These are phyloP conservation scores for Gypsophila paniculata DNA, from an alignment of 179 eudicot species.

Conservation along the genomic window DNA sequence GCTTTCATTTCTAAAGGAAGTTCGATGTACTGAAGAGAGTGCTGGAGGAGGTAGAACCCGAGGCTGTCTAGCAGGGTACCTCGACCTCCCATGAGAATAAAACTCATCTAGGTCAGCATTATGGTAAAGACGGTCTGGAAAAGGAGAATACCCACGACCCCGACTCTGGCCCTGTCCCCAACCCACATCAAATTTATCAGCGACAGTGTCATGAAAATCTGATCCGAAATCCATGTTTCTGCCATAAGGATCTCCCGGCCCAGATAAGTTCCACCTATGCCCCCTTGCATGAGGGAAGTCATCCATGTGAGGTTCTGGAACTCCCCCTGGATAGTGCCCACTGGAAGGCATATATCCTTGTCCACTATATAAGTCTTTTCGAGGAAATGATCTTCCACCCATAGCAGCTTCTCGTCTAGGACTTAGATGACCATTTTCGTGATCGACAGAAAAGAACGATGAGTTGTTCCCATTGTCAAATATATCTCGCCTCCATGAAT, in stretches of 20 bases:
- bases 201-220: conserved; percentile 52
- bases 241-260: conserved; percentile 45
- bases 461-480: conserved; percentile 55
- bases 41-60: conserved; percentile 95
- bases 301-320: conserved; percentile 50
- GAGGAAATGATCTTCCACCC: conserved; percentile 55
- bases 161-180: conserved; percentile 63
- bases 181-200: conserved; percentile 52
- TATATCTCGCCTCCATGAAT: conserved; percentile 69
- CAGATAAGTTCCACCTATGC: conserved; percentile 54
- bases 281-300: conserved; percentile 57
- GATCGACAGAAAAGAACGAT: conserved; percentile 44
- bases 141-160: conserved; percentile 46
- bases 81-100: conserved; percentile 67
- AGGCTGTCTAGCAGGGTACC: conserved; percentile 78
- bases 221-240: conserved; percentile 47
- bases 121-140: conserved; percentile 51
- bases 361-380: conserved; percentile 59
- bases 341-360: conserved; percentile 54
- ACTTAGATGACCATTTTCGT: conserved; percentile 57
- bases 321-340: conserved; percentile 41
- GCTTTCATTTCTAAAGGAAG: conserved; percentile 44
- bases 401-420: conserved; percentile 49
- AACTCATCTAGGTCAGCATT: conserved; percentile 62
- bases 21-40: conserved; percentile 44